A percentile compares a stretch with the other conserved stretches of the same genome.
These are phyloP conservation scores for Cunninghamia lanceolata DNA, from an alignment of 75 land plant species.

Conservation along the genomic window DNA sequence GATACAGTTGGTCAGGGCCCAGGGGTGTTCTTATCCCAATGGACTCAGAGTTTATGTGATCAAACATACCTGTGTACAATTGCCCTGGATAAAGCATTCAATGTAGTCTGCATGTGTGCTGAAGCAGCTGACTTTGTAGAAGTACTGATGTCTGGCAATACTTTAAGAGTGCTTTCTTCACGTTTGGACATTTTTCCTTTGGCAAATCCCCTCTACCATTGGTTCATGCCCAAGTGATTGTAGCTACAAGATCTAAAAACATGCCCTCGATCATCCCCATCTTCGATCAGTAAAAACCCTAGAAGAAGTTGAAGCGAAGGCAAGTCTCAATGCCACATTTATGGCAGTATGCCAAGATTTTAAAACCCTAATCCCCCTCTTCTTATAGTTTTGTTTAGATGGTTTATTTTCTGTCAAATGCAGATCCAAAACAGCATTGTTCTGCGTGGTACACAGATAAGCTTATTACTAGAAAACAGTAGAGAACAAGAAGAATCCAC, in stretches of 20 bases:
- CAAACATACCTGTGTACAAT: slow-evolving; percentile 87
- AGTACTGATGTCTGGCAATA: slow-evolving; percentile 39
- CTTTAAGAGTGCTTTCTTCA: slow-evolving; percentile 19
- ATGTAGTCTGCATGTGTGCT: slow-evolving; percentile 78
- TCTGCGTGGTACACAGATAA: no score
- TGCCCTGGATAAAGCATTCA: slow-evolving; percentile 79
- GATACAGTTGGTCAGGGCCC: slow-evolving; percentile 74
- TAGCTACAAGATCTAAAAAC: neutral
- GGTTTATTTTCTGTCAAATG: neutral
- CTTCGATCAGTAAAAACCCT: neutral
- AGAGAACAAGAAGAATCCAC: no score
- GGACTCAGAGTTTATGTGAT: slow-evolving; percentile 75
- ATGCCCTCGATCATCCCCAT: neutral
- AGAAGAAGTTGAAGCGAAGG: neutral
- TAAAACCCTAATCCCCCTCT: neutral
- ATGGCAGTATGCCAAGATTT: neutral
- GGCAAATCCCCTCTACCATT: slow-evolving; percentile 34
- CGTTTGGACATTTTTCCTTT: slow-evolving; percentile 45
- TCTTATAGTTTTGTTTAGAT: neutral
- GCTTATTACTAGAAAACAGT: no score
- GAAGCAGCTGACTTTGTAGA: slow-evolving; percentile 50
- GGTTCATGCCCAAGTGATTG: neutral
- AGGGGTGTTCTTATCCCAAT: slow-evolving; percentile 59
- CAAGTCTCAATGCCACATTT: neutral
- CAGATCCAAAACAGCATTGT: no score